Evolutionary conservation across 495 filamentous ascomycete species (phyloP).

Genomic region (Penicillium lagena): DNA sequence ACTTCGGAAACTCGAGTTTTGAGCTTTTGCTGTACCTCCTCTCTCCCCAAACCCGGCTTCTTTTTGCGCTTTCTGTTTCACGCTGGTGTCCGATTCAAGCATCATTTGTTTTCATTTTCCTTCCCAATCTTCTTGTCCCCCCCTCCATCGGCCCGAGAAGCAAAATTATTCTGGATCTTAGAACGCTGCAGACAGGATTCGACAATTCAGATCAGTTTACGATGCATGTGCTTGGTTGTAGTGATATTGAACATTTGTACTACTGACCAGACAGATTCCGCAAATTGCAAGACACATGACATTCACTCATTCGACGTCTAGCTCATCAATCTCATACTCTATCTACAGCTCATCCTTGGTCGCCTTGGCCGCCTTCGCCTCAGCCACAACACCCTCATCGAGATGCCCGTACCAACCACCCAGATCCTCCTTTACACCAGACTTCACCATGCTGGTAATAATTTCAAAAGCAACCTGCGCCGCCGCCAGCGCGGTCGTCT

Average conservation of each 20-base stretch:
- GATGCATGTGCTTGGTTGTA: too few species aligned
- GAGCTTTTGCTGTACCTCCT: constrained; percentile 12
- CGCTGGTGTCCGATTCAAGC: background rate
- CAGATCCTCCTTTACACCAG: constrained; percentile 42
- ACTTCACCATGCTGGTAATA: constrained; percentile 73
- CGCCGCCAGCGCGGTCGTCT: constrained; percentile 79
- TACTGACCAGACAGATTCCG: too few species aligned
- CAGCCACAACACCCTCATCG: constrained; percentile 17
- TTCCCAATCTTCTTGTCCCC: constrained; percentile 13
- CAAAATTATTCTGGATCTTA: constrained; percentile 10
- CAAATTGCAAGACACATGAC: background rate
- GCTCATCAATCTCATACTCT: constrained; percentile 14
- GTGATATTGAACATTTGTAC: too few species aligned
- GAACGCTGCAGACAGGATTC: constrained; percentile 11
- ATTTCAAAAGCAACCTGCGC: constrained; percentile 80
- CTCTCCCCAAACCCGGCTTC: constrained; percentile 5
- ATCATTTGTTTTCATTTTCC: constrained; percentile 5
- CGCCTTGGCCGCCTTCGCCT: constrained; percentile 10
- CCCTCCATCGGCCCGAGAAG: constrained; percentile 1
- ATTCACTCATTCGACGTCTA: constrained; percentile 5
- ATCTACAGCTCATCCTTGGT: constrained; percentile 40
- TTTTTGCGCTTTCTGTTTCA: background rate
- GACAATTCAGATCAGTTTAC: constrained; percentile 2
- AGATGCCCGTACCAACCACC: constrained; percentile 39
- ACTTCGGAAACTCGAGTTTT: constrained; percentile 7